Conservation (phyloP, 129 eudicot species). For the Tagetes erecta region DNA sequence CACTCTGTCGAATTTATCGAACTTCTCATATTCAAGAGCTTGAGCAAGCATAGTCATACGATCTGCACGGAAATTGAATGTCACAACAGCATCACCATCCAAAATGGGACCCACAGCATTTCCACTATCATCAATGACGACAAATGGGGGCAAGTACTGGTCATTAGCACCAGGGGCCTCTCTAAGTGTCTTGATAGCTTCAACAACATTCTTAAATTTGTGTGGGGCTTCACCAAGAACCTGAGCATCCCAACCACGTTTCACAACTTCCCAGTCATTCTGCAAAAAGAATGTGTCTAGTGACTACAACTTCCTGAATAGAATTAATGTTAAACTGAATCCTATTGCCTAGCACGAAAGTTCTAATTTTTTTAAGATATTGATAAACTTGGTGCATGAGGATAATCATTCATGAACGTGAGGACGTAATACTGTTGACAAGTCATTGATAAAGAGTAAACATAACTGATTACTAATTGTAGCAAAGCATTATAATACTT, state of each 20-base stretch:
- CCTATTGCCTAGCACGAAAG: background rate
- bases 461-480: background rate
- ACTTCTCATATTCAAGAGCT: slow-evolving; percentile 86
- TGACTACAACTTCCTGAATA: background rate
- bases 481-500: background rate
- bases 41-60: slow-evolving; percentile 96
- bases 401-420: background rate
- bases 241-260: slow-evolving; percentile 99
- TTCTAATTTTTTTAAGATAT: background rate
- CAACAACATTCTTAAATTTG: slow-evolving; percentile 71
- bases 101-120: slow-evolving; percentile 84
- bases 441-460: background rate
- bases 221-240: slow-evolving; percentile 97
- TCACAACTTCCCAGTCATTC: slow-evolving; percentile 95
- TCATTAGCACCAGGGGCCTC: slow-evolving; percentile 59
- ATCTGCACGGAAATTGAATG: slow-evolving; percentile 87
- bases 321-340: background rate
- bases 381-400: background rate
- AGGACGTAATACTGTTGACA: background rate
- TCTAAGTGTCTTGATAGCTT: slow-evolving; percentile 80
- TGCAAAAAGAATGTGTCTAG: slow-evolving; percentile 28
- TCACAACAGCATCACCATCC: slow-evolving; percentile 96
- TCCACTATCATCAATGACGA: slow-evolving; percentile 72
- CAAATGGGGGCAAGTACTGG: slow-evolving; percentile 87
- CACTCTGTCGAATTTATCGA: slow-evolving; percentile 85